phyloP scores from a whole-genome alignment of 2,329 filamentous ascomycete genomes.

The Blumeria hordei region DNA sequence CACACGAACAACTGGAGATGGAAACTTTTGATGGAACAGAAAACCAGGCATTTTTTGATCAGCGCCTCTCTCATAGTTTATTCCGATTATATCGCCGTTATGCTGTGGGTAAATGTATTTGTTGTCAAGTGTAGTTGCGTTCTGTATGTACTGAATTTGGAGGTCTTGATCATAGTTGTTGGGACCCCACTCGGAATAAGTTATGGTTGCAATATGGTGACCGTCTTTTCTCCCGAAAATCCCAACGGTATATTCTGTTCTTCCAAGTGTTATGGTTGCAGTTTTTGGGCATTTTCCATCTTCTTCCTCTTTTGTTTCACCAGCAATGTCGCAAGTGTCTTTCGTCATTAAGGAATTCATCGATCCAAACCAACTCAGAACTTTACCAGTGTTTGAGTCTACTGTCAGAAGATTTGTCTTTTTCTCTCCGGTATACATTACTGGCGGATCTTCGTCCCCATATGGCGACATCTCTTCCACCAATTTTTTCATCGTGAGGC shows the following conservation, averaged over 20 bases:
- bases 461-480: slow-evolving; percentile 67
- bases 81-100: slow-evolving; percentile 62
- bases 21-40: slow-evolving; percentile 43
- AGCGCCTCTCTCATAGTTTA: slow-evolving; percentile 32
- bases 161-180: slow-evolving; percentile 83
- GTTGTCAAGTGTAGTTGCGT: slow-evolving; percentile 28
- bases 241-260: slow-evolving; percentile 71
- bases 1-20: slow-evolving; percentile 60
- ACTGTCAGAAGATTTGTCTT: slow-evolving; percentile 74
- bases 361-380: slow-evolving; percentile 66
- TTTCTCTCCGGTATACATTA: slow-evolving; percentile 81
- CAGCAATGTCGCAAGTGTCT: slow-evolving; percentile 35
- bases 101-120: slow-evolving; percentile 74
- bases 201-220: slow-evolving; percentile 63
- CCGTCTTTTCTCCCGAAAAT: slow-evolving; percentile 56
- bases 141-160: slow-evolving; percentile 53
- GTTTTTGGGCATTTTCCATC: slow-evolving; percentile 38
- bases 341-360: slow-evolving; percentile 43
- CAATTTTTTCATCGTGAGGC: slow-evolving; percentile 60
- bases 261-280: slow-evolving; percentile 60
- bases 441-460: slow-evolving; percentile 45
- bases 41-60: slow-evolving; percentile 10
- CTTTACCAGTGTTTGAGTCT: slow-evolving; percentile 61
- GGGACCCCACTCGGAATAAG: slow-evolving; percentile 81
- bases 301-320: slow-evolving; percentile 35